Base-by-base conservation (phyloP, 192 early-diverging fungal species). In the Coemansia sp. region DNA sequence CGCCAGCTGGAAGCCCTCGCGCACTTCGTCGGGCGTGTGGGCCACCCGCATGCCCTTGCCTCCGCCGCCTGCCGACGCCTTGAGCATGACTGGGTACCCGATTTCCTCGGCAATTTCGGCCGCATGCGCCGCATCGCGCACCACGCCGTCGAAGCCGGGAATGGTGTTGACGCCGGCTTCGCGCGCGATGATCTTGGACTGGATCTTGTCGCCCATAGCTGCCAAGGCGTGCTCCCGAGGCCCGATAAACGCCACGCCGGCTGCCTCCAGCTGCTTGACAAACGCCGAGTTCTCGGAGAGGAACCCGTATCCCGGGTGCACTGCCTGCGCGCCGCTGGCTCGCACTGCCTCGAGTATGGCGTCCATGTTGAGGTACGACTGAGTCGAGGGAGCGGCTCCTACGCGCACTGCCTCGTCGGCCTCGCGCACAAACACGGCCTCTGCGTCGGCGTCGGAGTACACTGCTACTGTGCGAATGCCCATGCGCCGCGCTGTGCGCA, bases 241-340 rank as follows among this genome's bases (percentile, higher is more conserved):
- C 4, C 92, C 92, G 39, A 93, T 90, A 67, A 93, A 93, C 2
- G 86, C 82, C 7, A 94, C 86, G 31, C 90, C 90, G 11, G 84
- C 87, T 2, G 86, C 79, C 25, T 93, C 89, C 29, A 96, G 86
- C 21, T 88, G 85, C 72, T 89, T 72, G 19, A 93, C 94, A 89
- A 98, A 96, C 36, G 73, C 37, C 2, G 87, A 71, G 75, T 95
- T 98, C 74, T 98, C 96, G n/a, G 90, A 92, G 62, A 98, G 84
- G 82, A 98, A 98, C 1, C 96, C 96, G 76, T 98, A 98, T 3
- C 91, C 94, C 0, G 96, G 96, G 69, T 98, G 96, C 46, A 98
- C 94, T 21, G 96, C 96, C 75, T 98, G 87, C 11, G 93, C 91
- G 7, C 92, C 92, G 55, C 92, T 90, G 31, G 82, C 44, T 63